Evolutionary conservation across 164 flowering plant genomes (phyloP).

Genomic region (Piper longum): DNA sequence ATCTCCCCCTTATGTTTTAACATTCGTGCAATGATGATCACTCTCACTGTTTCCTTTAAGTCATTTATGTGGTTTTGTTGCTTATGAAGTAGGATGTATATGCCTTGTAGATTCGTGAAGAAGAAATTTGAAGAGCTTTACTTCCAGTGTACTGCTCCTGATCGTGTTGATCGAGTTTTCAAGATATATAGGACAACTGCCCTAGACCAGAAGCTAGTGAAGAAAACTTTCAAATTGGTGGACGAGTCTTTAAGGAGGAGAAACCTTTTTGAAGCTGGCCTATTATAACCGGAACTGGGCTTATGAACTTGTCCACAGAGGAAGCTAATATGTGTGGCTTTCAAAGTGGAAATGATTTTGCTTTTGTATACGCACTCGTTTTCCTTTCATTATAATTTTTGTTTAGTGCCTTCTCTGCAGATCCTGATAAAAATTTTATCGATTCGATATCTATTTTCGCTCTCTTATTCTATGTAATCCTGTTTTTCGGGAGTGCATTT

Average conservation of each 20-base stretch:
- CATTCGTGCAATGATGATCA: too few relatives aligned
- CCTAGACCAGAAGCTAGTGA: conserved; percentile 90
- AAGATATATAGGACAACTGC: conserved; percentile 96
- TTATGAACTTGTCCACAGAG: too few relatives aligned
- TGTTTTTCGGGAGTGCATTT: too few relatives aligned
- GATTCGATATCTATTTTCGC: too few relatives aligned
- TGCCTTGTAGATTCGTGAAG: conserved; percentile 77
- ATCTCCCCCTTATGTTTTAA: too few relatives aligned
- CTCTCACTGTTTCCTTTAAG: too few relatives aligned
- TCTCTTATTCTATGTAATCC: too few relatives aligned
- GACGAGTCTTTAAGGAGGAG: conserved; percentile 92
- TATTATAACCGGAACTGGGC: conserved; percentile 51
- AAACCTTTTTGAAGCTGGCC: conserved; percentile 89
- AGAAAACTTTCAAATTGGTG: conserved; percentile 92
- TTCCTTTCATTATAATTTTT: too few relatives aligned
- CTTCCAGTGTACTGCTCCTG: conserved; percentile 76
- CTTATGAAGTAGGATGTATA: not conserved
- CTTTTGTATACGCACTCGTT: too few relatives aligned
- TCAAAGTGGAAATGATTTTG: too few relatives aligned
- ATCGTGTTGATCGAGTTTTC: conserved; percentile 80
- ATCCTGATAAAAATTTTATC: not conserved
- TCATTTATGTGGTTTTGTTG: not conserved
- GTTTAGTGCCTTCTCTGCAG: too few relatives aligned
- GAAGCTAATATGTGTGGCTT: too few relatives aligned
- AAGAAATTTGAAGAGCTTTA: conserved; percentile 96